phyloP scores from a whole-genome alignment of 306 rosid genomes.

The Pachyrhizus erosus region DNA sequence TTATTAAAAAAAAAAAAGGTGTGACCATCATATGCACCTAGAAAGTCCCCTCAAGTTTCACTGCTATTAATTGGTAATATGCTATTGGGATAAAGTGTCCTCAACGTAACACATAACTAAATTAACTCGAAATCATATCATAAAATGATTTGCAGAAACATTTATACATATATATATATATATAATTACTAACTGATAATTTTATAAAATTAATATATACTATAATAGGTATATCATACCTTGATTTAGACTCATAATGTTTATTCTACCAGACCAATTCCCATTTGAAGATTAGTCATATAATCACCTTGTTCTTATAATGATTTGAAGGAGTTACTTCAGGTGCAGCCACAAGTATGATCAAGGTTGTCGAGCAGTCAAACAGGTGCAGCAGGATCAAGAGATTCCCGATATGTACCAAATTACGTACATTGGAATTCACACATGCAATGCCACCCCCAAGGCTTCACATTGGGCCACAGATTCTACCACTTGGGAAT shows the following conservation, averaged over 20 bases:
- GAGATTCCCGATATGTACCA: constrained; percentile 51
- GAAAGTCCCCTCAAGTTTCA: too few species aligned
- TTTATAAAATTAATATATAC: not conserved
- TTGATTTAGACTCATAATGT: not conserved
- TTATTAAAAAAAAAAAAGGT: too few species aligned
- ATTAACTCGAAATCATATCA: too few species aligned
- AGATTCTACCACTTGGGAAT: constrained; percentile 18
- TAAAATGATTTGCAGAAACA: too few species aligned
- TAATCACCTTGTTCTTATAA: not conserved
- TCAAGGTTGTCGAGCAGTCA: constrained; percentile 64
- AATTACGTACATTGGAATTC: constrained; percentile 69
- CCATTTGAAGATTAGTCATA: not conserved
- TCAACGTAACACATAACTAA: too few species aligned
- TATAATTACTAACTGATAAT: too few species aligned
- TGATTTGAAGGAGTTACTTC: constrained; percentile 66
- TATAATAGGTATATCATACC: not conserved
- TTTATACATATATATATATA: too few species aligned
- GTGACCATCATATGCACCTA: too few species aligned
- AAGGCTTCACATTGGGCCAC: constrained; percentile 42
- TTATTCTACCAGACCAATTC: not conserved
- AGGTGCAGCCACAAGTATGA: constrained; percentile 68
- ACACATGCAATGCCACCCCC: constrained; percentile 59
- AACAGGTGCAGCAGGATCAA: constrained; percentile 62
- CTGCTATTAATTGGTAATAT: too few species aligned
- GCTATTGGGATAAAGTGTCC: too few species aligned